A percentile compares a stretch with the other conserved stretches of the same genome.
Evolutionary conservation across 2,329 filamentous ascomycete species (phyloP).

Genomic region (Huntiella bhutanensis): DNA sequence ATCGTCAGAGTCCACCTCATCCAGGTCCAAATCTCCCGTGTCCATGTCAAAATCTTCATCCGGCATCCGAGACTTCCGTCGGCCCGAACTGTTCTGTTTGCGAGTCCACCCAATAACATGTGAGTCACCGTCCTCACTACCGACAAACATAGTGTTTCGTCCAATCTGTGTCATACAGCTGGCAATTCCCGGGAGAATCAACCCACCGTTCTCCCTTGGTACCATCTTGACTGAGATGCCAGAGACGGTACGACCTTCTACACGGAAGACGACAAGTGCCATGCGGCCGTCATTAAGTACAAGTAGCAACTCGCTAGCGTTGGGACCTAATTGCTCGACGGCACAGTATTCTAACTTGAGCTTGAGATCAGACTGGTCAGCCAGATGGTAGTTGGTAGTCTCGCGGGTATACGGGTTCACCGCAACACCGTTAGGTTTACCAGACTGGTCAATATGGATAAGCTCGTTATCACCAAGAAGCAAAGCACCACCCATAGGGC

Average conservation of each 20-base stretch:
- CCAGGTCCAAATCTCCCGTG: constrained; percentile 27
- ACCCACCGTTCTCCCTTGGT: constrained; percentile 40
- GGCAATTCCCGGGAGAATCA: constrained; percentile 39
- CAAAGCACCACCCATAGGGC: constrained; percentile 74
- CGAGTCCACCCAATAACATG: constrained; percentile 62
- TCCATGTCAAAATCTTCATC: constrained; percentile 34
- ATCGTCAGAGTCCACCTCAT: constrained; percentile 41
- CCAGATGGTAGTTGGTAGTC: constrained; percentile 64
- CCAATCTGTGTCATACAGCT: constrained; percentile 54
- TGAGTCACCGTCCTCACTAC: constrained; percentile 70
- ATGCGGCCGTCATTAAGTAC: constrained; percentile 58
- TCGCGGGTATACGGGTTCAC: constrained; percentile 81
- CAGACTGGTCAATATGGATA: constrained; percentile 88
- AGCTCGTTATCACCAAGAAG: constrained; percentile 78
- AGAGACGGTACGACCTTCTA: constrained; percentile 82
- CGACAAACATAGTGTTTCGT: constrained; percentile 57
- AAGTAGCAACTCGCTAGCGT: constrained; percentile 69
- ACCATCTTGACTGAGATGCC: constrained; percentile 58
- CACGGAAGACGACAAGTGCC: constrained; percentile 58
- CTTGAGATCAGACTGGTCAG: constrained; percentile 65
- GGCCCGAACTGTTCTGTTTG: constrained; percentile 40
- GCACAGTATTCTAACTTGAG: constrained; percentile 66
- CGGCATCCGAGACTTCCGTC: constrained; percentile 40
- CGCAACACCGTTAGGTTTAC: constrained; percentile 78
- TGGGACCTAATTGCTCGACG: constrained; percentile 56